Evolutionary conservation across 192 early-diverging fungal genomes (phyloP), one percentile per base, ranked within the genome.

Genomic region (Backusella tuberculispora): DNA sequence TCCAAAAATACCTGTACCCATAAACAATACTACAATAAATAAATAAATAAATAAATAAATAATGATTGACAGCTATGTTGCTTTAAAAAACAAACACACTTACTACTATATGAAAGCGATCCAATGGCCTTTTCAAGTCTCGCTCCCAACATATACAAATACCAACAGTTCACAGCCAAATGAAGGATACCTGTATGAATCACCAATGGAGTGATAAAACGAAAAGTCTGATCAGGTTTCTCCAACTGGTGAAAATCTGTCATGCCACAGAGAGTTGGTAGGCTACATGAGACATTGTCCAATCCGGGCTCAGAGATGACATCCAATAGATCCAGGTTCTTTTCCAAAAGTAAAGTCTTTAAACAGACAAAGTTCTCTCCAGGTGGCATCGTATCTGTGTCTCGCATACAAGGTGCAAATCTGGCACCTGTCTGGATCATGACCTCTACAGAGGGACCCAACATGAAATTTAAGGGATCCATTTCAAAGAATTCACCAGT

Each of bases 181-280:
- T 96, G 95, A 5, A 95, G 19, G 9, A 95, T 68, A 42, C 95
- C 95, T 34, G 85, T 93, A 78, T 96, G 95, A 66, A 95, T 74
- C 63, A 93, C 93, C 29, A 96, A 89, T 12, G 95, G 89, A 6
- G 86, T 78, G 26, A 96, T 83, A 69, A 96, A 95, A 14, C 95
- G 83, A 78, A 82, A 94, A 84, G 92, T 90, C 70, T 95, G 95
- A 76, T 94, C 82, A 2, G 93, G 90, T 46, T 19, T 21, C 1
- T 69, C 64, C 10, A 80, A 83, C 0, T 80, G 79, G 19, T 53
- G 56, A 48, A 91, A 83, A 1, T 85, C 80, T 40, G 82, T 83
- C 72, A 95, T 79, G 29, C 88, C 85, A 80, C 94, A 89, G 40
- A 90, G 46, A 53, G 90, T 73, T 26, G 84, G 70, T 45, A 93